Conservation (phyloP, 371 early-diverging fungal genomes). For the Mortierella sp. region DNA sequence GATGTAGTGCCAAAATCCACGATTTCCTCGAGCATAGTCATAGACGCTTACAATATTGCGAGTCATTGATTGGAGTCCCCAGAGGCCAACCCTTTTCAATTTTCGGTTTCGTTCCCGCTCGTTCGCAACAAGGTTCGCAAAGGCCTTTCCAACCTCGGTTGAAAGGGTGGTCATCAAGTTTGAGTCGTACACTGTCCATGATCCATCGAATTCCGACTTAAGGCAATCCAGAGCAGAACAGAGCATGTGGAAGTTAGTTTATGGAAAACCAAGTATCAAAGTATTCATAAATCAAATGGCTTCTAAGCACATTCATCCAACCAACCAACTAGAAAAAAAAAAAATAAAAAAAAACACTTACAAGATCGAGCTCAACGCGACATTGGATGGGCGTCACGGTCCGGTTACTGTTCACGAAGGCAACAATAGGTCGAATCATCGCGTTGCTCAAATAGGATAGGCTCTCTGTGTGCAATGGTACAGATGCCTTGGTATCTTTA, state of each 20-base stretch:
- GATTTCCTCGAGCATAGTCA: conserved; percentile 86
- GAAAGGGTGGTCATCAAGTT: conserved; percentile 80
- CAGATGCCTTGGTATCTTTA: conserved; percentile 89
- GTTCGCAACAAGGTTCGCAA: conserved; percentile 80
- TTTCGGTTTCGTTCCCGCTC: conserved; percentile 86
- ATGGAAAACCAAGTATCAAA: too few species aligned
- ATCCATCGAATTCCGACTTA: conserved; percentile 91
- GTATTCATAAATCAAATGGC: too few species aligned
- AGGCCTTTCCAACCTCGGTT: conserved; percentile 85
- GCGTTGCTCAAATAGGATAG: conserved; percentile 85
- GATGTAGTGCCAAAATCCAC: conserved; percentile 81
- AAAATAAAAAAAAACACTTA: conserved; percentile 43
- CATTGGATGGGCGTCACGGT: conserved; percentile 86
- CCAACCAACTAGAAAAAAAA: background rate
- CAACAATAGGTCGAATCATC: conserved; percentile 93
- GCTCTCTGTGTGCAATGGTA: conserved; percentile 81
- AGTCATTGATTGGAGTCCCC: conserved; percentile 84
- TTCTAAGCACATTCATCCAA: too few species aligned
- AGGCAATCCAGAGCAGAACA: background rate
- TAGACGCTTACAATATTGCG: conserved; percentile 75
- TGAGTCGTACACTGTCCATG: conserved; percentile 92
- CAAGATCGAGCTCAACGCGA: conserved; percentile 79
- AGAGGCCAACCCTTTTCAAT: conserved; percentile 90
- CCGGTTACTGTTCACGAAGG: conserved; percentile 92
- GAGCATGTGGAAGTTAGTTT: too few species aligned